Evolutionary conservation across 2,329 filamentous ascomycete genomes (phyloP).

Genomic region (Zasmidium cellare): DNA sequence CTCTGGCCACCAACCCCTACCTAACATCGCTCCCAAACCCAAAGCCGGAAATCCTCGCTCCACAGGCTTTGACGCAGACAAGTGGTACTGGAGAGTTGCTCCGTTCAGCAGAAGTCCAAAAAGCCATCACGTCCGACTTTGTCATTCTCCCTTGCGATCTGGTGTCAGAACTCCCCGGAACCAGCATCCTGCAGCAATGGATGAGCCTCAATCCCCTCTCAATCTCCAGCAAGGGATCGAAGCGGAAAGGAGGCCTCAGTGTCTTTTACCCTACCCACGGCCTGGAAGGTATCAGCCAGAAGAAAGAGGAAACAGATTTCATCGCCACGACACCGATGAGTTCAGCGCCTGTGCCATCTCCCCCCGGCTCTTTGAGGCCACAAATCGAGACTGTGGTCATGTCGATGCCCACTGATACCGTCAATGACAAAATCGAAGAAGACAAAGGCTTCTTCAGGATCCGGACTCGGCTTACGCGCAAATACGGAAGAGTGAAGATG

Average conservation of each 20-base stretch:
- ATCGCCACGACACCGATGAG: constrained; percentile 73
- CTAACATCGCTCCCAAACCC: constrained; percentile 72
- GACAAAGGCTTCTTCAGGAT: constrained; percentile 71
- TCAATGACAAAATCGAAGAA: constrained; percentile 79
- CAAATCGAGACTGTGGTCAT: constrained; percentile 78
- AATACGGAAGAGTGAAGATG: constrained; percentile 75
- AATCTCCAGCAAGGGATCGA: constrained; percentile 56
- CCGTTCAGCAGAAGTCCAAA: constrained; percentile 76
- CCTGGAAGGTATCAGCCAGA: constrained; percentile 65
- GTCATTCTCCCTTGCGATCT: constrained; percentile 90
- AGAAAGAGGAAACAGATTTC: constrained; percentile 92
- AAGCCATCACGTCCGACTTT: constrained; percentile 81
- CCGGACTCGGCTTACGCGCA: constrained; percentile 67
- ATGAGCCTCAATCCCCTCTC: constrained; percentile 66
- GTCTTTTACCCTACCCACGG: constrained; percentile 90
- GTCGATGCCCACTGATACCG: constrained; percentile 82
- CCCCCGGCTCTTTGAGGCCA: constrained; percentile 65
- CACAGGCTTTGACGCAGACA: constrained; percentile 72
- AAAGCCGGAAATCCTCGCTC: constrained; percentile 73
- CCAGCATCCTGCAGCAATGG: constrained; percentile 84
- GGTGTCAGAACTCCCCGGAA: constrained; percentile 83
- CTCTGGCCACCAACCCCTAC: constrained; percentile 75
- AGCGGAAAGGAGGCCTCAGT: constrained; percentile 74
- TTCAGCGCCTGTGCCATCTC: constrained; percentile 56
- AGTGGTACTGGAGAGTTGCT: constrained; percentile 89